Evolutionary conservation across 2,329 filamentous ascomycete genomes (phyloP), one percentile per base, ranked within the genome.

Genomic region (Metarhizium humberi): DNA sequence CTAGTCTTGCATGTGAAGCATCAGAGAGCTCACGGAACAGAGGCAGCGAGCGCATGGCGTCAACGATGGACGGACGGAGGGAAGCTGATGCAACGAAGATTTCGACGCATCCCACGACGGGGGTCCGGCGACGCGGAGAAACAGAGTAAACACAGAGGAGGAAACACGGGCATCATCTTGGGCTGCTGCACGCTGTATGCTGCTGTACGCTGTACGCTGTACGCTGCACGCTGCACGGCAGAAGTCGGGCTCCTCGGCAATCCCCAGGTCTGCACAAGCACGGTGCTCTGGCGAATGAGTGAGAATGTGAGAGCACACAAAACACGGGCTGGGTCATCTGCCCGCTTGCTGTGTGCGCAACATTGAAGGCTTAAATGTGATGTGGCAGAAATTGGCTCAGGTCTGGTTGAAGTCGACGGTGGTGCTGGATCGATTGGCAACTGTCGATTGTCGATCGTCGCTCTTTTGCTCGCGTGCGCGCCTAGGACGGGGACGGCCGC

Each of bases 1-100:
- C 50, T 18, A 14, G 16, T 14, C 49, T 55, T 50, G 45, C 46
- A 52, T 45, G 45, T 49, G 50, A 50, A 55, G 50, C 29, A 43
- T 42, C 54, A 7, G 16, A 6, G 6, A 20, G 18, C 42, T 20
- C 42, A 45, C 6, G 20, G n/a, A 20, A 20, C 10, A 45, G n/a
- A 18, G n/a, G 6, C 8, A 20, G n/a, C n/a, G 42, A 20, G n/a
- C n/a, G 42, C 42, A 40, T 40, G 25, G n/a, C 20, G 42, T 20
- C 18, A 20, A 7, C 7, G 25, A 48, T 30, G 25, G 45, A 48
- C 25, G 25, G 45, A 30, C 20, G 25, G 25, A 16, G 11, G 18
- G 45, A 30, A 29, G 45, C 45, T 13, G 25, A 30, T 48, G 45
- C 25, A n/a, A 16, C 20, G 10, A 29, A 48, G 45, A 48, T 45